phyloP scores from a whole-genome alignment of 2,329 filamentous ascomycete species.

The Fusarium sp. region DNA sequence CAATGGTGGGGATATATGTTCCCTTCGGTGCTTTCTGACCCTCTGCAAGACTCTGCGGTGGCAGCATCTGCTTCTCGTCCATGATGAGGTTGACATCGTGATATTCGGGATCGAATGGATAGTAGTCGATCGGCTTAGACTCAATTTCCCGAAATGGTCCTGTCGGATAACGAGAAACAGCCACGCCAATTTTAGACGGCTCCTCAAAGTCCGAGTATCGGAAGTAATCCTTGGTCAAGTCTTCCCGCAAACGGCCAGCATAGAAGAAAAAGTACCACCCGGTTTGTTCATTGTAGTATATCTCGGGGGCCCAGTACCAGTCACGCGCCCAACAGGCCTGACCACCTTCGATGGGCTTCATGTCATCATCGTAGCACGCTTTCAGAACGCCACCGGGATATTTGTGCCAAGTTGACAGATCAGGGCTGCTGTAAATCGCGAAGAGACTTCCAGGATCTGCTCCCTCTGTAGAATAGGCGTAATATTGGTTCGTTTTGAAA shows the following conservation, averaged over 20 bases:
- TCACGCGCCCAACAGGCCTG: constrained; percentile 50
- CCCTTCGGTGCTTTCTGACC: constrained; percentile 46
- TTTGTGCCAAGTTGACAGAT: constrained; percentile 49
- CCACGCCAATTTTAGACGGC: constrained; percentile 49
- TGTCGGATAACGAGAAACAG: constrained; percentile 47
- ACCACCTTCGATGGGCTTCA: constrained; percentile 43
- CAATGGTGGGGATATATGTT: constrained; percentile 53
- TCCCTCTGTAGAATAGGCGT: constrained; percentile 50
- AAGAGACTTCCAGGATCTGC: constrained; percentile 46
- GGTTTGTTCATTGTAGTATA: constrained; percentile 48
- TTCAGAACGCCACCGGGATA: constrained; percentile 46
- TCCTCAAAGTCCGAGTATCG: constrained; percentile 49
- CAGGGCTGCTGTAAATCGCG: constrained; percentile 49
- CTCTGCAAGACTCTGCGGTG: constrained; percentile 41
- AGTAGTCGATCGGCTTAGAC: constrained; percentile 46
- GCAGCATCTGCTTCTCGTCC: constrained; percentile 48
- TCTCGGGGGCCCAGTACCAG: constrained; percentile 51
- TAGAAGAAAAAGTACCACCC: constrained; percentile 52
- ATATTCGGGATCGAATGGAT: constrained; percentile 49
- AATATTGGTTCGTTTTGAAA: constrained; percentile 44
- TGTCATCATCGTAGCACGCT: constrained; percentile 45
- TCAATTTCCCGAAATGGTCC: constrained; percentile 48
- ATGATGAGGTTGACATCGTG: constrained; percentile 51
- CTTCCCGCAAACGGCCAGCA: constrained; percentile 46
- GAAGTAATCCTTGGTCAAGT: constrained; percentile 47